Conservation (phyloP, 176 grass and related monocot genomes). For the sorghum (Sorghum bicolor) region DNA sequence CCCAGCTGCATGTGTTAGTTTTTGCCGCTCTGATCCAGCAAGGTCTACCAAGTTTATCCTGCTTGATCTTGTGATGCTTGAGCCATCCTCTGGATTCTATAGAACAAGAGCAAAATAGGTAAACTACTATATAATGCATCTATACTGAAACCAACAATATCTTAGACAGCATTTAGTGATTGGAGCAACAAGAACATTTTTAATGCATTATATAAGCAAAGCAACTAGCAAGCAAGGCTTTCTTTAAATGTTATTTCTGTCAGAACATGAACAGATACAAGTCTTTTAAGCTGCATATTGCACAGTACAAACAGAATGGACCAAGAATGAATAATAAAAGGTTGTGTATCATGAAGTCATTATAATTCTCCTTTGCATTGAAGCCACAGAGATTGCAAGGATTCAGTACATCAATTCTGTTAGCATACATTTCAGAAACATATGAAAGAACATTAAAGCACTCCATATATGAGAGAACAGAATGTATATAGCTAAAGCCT, state of each 20-base stretch:
- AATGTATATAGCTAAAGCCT: background rate
- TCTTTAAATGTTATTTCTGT: background rate
- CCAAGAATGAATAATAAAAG: background rate
- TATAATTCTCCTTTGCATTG: background rate
- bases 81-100: conserved; percentile 76
- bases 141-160: background rate
- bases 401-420: background rate
- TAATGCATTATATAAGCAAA: background rate
- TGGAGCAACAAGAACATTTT: background rate
- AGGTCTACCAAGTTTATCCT: conserved; percentile 98
- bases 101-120: conserved; percentile 23
- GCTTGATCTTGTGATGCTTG: conserved; percentile 72
- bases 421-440: background rate
- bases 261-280: background rate
- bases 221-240: background rate
- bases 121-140: background rate
- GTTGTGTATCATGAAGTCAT: background rate
- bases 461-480: background rate
- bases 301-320: background rate
- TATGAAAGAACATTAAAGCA: background rate
- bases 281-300: background rate
- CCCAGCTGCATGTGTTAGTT: conserved; percentile 74
- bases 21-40: conserved; percentile 95
- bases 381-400: background rate
- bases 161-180: background rate